Percentiles rank a stretch among this genome's conserved stretches.
phyloP scores from a whole-genome alignment of 2,329 filamentous ascomycete genomes.

The Colletotrichum paranaense region DNA sequence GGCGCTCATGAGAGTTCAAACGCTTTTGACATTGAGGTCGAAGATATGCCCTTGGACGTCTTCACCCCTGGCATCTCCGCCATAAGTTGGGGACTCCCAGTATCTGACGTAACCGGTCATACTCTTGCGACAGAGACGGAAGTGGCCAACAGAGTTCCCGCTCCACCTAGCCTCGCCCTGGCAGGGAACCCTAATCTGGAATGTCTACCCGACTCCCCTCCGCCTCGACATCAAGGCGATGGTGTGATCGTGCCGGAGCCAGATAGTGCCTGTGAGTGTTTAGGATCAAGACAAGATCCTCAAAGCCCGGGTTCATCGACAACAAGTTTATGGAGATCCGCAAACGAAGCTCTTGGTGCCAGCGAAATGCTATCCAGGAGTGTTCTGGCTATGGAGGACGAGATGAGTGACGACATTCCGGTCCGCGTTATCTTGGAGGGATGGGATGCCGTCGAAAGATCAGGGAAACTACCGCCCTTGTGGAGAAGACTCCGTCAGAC shows the following conservation, averaged over 20 bases:
- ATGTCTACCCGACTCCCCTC: not conserved
- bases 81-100: not conserved
- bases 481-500: slow-evolving; percentile 41
- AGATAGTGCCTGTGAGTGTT: slow-evolving; percentile 4
- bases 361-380: slow-evolving; percentile 25
- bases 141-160: not conserved
- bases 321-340: slow-evolving; percentile 39
- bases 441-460: slow-evolving; percentile 42
- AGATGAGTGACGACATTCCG: slow-evolving; percentile 39
- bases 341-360: slow-evolving; percentile 38
- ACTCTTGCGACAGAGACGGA: not conserved
- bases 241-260: slow-evolving; percentile 20
- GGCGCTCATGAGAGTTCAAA: not conserved
- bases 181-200: slow-evolving; percentile 5
- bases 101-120: not conserved
- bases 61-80: not conserved
- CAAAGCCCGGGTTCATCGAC: not conserved
- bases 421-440: slow-evolving; percentile 41
- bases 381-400: slow-evolving; percentile 32
- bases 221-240: not conserved
- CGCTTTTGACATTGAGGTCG: not conserved
- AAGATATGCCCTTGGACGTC: not conserved
- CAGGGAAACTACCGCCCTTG: slow-evolving; percentile 38
- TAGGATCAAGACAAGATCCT: not conserved
- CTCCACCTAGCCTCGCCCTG: not conserved